Conservation (phyloP, 305 asterid species). For the Fraxinus sp. region DNA sequence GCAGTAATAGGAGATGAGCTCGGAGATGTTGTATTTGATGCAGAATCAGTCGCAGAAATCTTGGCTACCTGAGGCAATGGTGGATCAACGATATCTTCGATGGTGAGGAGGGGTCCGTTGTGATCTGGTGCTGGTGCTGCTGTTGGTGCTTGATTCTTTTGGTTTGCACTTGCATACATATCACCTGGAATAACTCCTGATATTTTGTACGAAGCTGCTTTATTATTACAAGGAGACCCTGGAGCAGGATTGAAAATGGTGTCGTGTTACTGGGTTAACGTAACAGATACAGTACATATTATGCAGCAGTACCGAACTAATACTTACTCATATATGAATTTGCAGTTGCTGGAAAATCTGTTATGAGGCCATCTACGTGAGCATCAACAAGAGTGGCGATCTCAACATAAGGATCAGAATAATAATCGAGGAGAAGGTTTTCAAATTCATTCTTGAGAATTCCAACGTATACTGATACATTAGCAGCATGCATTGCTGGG, state of each 20-base stretch:
- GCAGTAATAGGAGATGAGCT: slow-evolving; percentile 13
- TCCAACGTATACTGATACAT: slow-evolving; percentile 71
- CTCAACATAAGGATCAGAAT: slow-evolving; percentile 80
- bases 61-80: slow-evolving; percentile 65
- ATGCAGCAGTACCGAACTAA: background rate
- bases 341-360: slow-evolving; percentile 77
- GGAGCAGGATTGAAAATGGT: background rate
- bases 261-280: background rate
- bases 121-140: slow-evolving; percentile 1
- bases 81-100: slow-evolving; percentile 57
- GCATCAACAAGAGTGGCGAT: slow-evolving; percentile 45
- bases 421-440: slow-evolving; percentile 63
- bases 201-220: slow-evolving; percentile 37
- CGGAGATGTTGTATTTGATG: slow-evolving; percentile 16
- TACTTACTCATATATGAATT: slow-evolving; percentile 63
- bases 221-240: slow-evolving; percentile 44
- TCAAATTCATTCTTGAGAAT: slow-evolving; percentile 65
- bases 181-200: slow-evolving; percentile 57
- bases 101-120: slow-evolving; percentile 38
- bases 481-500: slow-evolving; percentile 67
- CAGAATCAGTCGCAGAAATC: slow-evolving; percentile 25
- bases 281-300: background rate
- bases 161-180: slow-evolving; percentile 20
- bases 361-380: slow-evolving; percentile 62
- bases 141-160: slow-evolving; percentile 48